Evolutionary conservation across 2,329 filamentous ascomycete species (phyloP).

Genomic region (Apiospora saccharicola): DNA sequence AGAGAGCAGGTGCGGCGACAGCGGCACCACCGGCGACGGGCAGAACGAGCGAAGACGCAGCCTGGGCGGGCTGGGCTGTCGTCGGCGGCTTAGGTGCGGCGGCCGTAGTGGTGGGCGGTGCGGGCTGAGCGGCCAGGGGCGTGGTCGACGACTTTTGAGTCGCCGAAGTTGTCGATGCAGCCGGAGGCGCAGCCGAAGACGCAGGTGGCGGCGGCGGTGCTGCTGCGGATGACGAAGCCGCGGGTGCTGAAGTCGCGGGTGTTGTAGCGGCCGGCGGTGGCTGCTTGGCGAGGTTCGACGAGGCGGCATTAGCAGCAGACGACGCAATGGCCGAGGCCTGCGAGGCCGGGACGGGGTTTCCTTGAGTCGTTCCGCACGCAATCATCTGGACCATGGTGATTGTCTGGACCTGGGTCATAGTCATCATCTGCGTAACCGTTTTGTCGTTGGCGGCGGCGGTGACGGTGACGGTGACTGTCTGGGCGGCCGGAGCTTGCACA

Average conservation of each 20-base stretch:
- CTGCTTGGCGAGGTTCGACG: constrained; percentile 30
- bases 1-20: constrained; percentile 30
- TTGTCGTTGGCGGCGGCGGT: constrained; percentile 22
- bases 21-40: constrained; percentile 29
- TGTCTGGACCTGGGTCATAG: constrained; percentile 37
- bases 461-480: constrained; percentile 23
- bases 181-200: background rate
- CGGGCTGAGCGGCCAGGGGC: background rate
- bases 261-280: constrained; percentile 28
- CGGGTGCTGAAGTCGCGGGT: background rate
- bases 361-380: constrained; percentile 36
- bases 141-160: constrained; percentile 7
- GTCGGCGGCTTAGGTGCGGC: background rate
- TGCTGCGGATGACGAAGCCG: constrained; percentile 20
- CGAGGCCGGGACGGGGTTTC: constrained; percentile 32
- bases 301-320: constrained; percentile 35
- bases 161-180: constrained; percentile 4
- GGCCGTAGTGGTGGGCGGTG: background rate
- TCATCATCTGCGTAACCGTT: constrained; percentile 23
- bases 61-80: background rate
- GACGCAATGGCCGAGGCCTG: constrained; percentile 38
- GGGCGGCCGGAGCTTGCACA: background rate
- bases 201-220: background rate
- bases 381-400: constrained; percentile 41
- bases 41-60: constrained; percentile 31